Base-by-base conservation (phyloP, 345 rosid species). In the Lumnitzera littorea region DNA sequence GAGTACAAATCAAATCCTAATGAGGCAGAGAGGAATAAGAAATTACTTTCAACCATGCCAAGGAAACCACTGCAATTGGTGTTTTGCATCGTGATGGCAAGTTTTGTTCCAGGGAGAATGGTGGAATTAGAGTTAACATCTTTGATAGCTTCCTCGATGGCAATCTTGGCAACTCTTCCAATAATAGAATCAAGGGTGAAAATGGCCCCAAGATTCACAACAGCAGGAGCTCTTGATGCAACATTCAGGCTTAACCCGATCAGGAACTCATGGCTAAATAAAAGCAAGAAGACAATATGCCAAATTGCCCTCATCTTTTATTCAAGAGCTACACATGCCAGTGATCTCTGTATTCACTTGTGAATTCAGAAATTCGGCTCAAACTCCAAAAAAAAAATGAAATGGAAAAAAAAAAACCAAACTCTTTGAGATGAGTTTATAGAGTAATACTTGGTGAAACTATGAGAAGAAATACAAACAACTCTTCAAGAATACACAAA, bases 1-100 rank as follows among this genome's bases (percentile, higher is more conserved):
- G 54, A 67, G 52, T 31, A 67, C 63, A 43, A 31, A 53, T 56
- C 53, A 46, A 3, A 56, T 50, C 61, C 47, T 27, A 25, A 65
- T 7, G 20, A 7, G 51, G 31, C 24, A 36, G 43, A 15, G n/a
- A 57, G 47, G 46, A 70, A 31, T 17, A 51, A 58, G 57, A 53
- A 54, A 66, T 29, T 82, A 91, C 96, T 96, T 87, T 92, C 86
- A 59, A 84, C 73, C 96, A 92, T 81, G 68, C 96, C 98, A 56
- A 76, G 25, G 72, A 92, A 92, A 51, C 97, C 98, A 24, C 84
- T 92, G 80, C 96, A 82, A 56, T 89, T 84, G 58, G 98, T 58
- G 71, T 77, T 65, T 27, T 70, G 78, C 88, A 78, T 74, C 23
- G 56, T 60, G 48, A 89, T 27, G 14, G 24, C 60, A 61, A 92